A percentile compares a stretch with the other conserved stretches of the same genome.
Conservation (phyloP, 257 asterid species). For the Penstemon barbatus region DNA sequence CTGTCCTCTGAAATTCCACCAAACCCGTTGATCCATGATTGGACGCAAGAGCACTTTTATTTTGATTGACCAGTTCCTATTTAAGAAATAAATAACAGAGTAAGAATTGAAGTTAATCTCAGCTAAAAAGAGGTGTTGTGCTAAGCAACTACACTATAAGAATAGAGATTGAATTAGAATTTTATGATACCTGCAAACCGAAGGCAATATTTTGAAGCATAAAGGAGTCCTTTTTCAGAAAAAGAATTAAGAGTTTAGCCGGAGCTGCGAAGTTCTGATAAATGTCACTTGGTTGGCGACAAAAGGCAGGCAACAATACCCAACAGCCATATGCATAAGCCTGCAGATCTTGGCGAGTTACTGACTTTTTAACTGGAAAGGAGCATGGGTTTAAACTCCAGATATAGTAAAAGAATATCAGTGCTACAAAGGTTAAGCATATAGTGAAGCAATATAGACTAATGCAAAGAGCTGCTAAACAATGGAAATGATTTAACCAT, state of each 20-base stretch:
- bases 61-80: constrained; percentile 69
- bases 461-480: no score
- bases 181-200: no score
- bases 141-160: no score
- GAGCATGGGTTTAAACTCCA: no score
- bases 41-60: constrained; percentile 46
- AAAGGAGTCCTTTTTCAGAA: constrained; percentile 55
- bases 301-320: constrained; percentile 90
- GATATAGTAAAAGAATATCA: no score
- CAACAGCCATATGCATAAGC: constrained; percentile 71
- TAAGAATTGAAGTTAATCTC: constrained; percentile 27
- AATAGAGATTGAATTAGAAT: no score
- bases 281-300: constrained; percentile 78
- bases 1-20: constrained; percentile 38
- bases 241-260: constrained; percentile 54
- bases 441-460: no score
- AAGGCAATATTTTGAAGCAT: no score
- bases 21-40: constrained; percentile 36
- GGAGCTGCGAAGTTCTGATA: constrained; percentile 54
- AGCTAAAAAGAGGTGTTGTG: no score
- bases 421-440: no score
- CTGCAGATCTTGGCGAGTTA: constrained; percentile 66
- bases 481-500: no score
- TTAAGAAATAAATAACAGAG: constrained; percentile 19
- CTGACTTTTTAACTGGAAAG: constrained; percentile 63